Conservation (phyloP, 1,139 yeast species). For the Candida pseudoviswanathii region DNA sequence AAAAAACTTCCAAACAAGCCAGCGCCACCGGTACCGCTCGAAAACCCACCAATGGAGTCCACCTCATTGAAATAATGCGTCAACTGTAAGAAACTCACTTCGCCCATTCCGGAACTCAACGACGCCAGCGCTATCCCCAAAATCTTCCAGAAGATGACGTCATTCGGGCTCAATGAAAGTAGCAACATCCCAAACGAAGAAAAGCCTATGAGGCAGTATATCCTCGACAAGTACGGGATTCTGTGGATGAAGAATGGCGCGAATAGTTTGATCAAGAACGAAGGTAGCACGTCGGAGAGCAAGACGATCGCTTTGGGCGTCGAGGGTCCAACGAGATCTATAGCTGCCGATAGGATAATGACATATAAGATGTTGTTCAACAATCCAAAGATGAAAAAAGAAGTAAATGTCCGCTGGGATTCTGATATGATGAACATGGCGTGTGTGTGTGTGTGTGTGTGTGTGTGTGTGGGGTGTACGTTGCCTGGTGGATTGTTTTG, state of each 20-base stretch:
- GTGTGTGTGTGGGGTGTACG: too few relatives aligned
- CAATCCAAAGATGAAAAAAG: constrained; percentile 85
- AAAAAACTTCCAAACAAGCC: constrained; percentile 76
- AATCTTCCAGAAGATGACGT: constrained; percentile 40
- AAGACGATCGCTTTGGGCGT: constrained; percentile 87
- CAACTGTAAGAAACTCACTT: constrained; percentile 80
- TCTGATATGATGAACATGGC: constrained; percentile 6
- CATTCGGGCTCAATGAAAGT: constrained; percentile 49
- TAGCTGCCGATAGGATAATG: constrained; percentile 87
- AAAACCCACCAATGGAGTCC: constrained; percentile 76
- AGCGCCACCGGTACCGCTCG: constrained; percentile 95
- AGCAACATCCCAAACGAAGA: constrained; percentile 78
- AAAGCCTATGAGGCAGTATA: constrained; percentile 55
- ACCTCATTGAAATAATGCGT: constrained; percentile 66
- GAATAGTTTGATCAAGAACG: constrained; percentile 65
- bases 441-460: not conserved
- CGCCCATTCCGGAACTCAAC: constrained; percentile 86
- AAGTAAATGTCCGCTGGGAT: constrained; percentile 33
- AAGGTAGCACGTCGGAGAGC: constrained; percentile 84
- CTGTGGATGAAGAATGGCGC: constrained; percentile 81
- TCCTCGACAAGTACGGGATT: constrained; percentile 59
- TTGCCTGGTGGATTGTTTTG: too few relatives aligned
- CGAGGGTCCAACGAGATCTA: constrained; percentile 81
- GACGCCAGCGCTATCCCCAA: constrained; percentile 84
- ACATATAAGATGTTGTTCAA: constrained; percentile 89